Evolutionary conservation across 2,329 filamentous ascomycete species (phyloP).

Genomic region (Calonectria ilicicola): DNA sequence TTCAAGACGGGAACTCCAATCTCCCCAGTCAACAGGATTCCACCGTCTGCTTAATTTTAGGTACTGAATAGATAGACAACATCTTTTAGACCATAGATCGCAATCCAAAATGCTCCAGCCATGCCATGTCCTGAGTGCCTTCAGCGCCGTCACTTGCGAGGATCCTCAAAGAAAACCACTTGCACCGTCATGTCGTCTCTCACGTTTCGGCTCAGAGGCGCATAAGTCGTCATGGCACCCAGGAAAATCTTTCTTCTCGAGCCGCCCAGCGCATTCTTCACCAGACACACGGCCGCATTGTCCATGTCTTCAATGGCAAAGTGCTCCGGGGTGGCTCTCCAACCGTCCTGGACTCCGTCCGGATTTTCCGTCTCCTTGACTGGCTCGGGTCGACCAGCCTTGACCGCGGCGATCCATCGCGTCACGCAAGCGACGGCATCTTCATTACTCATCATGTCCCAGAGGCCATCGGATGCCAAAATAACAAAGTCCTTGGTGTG

Average conservation of each 20-base stretch:
- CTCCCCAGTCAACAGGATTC: slow-evolving; percentile 49
- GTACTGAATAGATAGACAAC: not conserved
- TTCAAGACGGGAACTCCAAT: slow-evolving; percentile 53
- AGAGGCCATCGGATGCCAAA: slow-evolving; percentile 75
- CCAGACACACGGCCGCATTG: slow-evolving; percentile 84
- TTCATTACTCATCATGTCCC: slow-evolving; percentile 69
- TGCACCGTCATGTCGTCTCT: slow-evolving; percentile 88
- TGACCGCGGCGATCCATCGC: slow-evolving; percentile 59
- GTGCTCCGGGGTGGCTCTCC: slow-evolving; percentile 56
- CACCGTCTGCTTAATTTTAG: not conserved
- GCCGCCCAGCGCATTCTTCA: slow-evolving; percentile 84
- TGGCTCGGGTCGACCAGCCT: slow-evolving; percentile 39
- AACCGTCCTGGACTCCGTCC: slow-evolving; percentile 36
- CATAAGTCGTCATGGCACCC: slow-evolving; percentile 77
- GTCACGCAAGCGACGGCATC: slow-evolving; percentile 69
- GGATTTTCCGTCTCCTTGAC: slow-evolving; percentile 34
- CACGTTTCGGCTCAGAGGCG: slow-evolving; percentile 72
- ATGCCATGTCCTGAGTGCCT: not conserved
- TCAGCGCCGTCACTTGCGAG: slow-evolving; percentile 27
- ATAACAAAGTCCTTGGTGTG: slow-evolving; percentile 68
- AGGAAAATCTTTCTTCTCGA: slow-evolving; percentile 79
- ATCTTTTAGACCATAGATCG: slow-evolving; percentile 48
- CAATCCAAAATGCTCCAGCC: slow-evolving; percentile 64
- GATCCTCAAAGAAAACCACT: slow-evolving; percentile 73
- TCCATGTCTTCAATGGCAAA: slow-evolving; percentile 80